phyloP scores from a whole-genome alignment of 441 rosid species.

The Euphorbia schlechtendalii region DNA sequence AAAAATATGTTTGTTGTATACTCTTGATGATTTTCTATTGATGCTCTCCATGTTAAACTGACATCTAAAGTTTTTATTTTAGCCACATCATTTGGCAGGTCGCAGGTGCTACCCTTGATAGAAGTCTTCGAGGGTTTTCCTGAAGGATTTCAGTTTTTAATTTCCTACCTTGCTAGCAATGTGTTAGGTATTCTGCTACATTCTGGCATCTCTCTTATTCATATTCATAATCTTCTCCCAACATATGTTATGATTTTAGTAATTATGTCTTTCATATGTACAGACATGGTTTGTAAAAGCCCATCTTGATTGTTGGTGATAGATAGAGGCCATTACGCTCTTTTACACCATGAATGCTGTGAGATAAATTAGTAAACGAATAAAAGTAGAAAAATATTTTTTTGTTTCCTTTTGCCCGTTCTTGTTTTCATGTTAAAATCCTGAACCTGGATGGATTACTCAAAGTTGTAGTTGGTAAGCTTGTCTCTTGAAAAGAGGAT shows the following conservation, averaged over 20 bases:
- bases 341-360: not conserved
- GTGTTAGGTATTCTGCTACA: constrained; percentile 46
- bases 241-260: not conserved
- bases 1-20: constrained; percentile 10
- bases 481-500: not conserved
- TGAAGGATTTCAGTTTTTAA: constrained; percentile 41
- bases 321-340: not conserved
- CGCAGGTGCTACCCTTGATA: constrained; percentile 66
- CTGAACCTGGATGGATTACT: not conserved
- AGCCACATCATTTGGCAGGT: constrained; percentile 83
- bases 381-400: not conserved
- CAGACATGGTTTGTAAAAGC: not conserved
- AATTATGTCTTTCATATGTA: not conserved
- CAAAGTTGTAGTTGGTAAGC: not conserved
- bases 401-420: not conserved
- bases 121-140: constrained; percentile 69
- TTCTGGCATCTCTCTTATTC: not conserved
- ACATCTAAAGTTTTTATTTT: constrained; percentile 20
- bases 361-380: not conserved
- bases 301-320: not conserved
- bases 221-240: not conserved
- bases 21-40: constrained; percentile 4
- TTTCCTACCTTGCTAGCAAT: constrained; percentile 68
- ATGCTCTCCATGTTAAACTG: constrained; percentile 18
- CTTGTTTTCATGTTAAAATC: not conserved